These are phyloP conservation scores for Mycosarcoma maydis DNA, from an alignment of 1,284 basidiomycete genomes.

Conservation along the genomic window DNA sequence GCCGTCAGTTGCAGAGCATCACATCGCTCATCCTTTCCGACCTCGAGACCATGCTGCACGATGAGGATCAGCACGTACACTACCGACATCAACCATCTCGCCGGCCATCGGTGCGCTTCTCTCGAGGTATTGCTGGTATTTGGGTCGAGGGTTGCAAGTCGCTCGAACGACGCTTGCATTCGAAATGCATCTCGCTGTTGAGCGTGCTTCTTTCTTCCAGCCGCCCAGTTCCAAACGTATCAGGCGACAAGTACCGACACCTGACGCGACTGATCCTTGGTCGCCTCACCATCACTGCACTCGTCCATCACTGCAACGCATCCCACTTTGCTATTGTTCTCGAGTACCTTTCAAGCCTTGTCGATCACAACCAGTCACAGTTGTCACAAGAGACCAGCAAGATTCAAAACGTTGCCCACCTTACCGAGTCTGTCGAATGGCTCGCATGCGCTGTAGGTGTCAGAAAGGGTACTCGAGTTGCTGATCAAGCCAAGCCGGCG, in stretches of 20 bases:
- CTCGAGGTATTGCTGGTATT: constrained; percentile 60
- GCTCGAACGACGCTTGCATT: constrained; percentile 56
- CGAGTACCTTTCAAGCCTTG: constrained; percentile 42
- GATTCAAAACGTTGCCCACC: constrained; percentile 13
- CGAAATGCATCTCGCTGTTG: constrained; percentile 38
- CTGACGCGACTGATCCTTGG: constrained; percentile 46
- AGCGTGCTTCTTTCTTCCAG: constrained; percentile 31
- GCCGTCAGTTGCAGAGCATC: constrained; percentile 46
- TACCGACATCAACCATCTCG: constrained; percentile 22
- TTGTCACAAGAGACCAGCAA: neutral
- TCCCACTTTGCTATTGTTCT: constrained; percentile 47
- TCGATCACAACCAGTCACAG: constrained; percentile 27
- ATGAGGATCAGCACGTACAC: constrained; percentile 32
- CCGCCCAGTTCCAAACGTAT: constrained; percentile 8
- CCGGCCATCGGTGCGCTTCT: constrained; percentile 43
- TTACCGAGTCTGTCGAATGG: constrained; percentile 51
- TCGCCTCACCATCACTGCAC: constrained; percentile 52
- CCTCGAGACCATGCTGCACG: constrained; percentile 39
- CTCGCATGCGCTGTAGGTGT: constrained; percentile 55
- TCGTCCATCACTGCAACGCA: constrained; percentile 59
- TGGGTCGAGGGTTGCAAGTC: constrained; percentile 64
- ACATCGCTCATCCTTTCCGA: constrained; percentile 51
- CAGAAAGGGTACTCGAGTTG: constrained; percentile 60
- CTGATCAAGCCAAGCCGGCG: constrained; percentile 40
- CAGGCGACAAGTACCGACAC: constrained; percentile 27